Evolutionary conservation across 2,329 filamentous ascomycete genomes (phyloP), one percentile per base, ranked within the genome.

Genomic region (Colletotrichum orbiculare): DNA sequence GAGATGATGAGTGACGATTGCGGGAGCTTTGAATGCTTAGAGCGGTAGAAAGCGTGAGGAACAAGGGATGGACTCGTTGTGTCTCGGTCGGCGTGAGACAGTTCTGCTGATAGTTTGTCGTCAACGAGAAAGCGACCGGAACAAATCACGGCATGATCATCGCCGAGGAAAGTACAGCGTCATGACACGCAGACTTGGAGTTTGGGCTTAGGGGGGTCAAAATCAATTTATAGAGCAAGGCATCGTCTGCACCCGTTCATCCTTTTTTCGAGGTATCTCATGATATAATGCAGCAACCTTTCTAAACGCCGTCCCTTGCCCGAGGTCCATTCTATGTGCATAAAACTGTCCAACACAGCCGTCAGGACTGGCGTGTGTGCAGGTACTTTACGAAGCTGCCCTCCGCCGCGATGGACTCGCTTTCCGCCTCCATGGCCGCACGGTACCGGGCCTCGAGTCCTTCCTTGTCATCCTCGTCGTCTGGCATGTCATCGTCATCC

Each of bases 371-470:
- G 67, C 85, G 83, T 13, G 77, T 76, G 71, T 87, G 80, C 17
- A 88, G 73, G 68, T 84, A 89, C 74, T 89, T 88, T 42, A 85
- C 86, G 71, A 88, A 89, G 71, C 86, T 88, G n/a, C 85, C 86
- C 49, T 87, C 84, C 6, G 83, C 80, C 71, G 81, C 77, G 52
- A 82, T 75, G 0, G 81, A 82, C 49, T 86, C 82, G 15, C 78
- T 79, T 17, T 86, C 86, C 11, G 88, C 86, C 42, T 84, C 82
- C 72, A 96, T 81, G 0, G 94, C 92, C 47, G 92, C 86, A 74
- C 91, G 85, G 75, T 97, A 98, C 68, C 93, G 84, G 54, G 87
- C 82, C 73, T 92, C 88, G 50, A 97, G 82, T 2, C 91, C 89
- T 67, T 90, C 85, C 67, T 87, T 84, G 68, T 88, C 84, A 33